Evolutionary conservation across 228 moss, liverwort and hornwort genomes (phyloP).

Genomic region (Sphagnum fallax): DNA sequence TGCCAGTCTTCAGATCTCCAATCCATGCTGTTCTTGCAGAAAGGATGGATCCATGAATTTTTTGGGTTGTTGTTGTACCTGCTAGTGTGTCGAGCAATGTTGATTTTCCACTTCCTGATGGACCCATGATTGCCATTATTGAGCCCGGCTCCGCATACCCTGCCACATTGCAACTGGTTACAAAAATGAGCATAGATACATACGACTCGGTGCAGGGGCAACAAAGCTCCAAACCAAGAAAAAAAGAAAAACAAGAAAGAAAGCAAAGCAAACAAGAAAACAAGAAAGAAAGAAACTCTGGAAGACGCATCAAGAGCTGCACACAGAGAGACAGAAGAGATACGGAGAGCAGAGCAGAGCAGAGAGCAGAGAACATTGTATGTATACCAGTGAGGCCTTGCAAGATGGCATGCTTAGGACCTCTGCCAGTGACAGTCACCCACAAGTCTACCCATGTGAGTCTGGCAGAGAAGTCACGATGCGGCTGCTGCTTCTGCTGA

Average conservation of each 20-base stretch:
- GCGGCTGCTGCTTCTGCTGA: no score
- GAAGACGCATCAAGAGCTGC: no score
- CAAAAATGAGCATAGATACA: neutral
- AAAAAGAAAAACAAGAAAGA: no score
- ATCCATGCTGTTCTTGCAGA: neutral
- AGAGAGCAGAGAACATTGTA: neutral
- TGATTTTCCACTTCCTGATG: conserved; percentile 33
- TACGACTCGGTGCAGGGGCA: no score
- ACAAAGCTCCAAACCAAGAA: no score
- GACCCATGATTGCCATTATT: conserved; percentile 40
- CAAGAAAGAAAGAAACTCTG: no score
- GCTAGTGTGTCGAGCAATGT: conserved; percentile 32
- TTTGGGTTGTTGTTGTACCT: conserved; percentile 3
- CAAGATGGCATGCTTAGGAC: conserved; percentile 38
- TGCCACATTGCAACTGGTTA: conserved; percentile 13
- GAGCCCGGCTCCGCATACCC: conserved; percentile 31
- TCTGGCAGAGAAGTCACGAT: conserved; percentile 11
- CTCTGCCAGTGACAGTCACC: conserved; percentile 18
- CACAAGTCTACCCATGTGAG: conserved; percentile 35
- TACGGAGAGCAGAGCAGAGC: neutral
- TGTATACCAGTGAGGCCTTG: conserved; percentile 44
- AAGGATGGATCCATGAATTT: neutral
- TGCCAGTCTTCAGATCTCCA: neutral
- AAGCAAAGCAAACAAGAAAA: no score
- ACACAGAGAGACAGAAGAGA: no score